These are phyloP conservation scores for Pleurotus sapidus DNA, from an alignment of 768 basidiomycete genomes.

Conservation along the genomic window DNA sequence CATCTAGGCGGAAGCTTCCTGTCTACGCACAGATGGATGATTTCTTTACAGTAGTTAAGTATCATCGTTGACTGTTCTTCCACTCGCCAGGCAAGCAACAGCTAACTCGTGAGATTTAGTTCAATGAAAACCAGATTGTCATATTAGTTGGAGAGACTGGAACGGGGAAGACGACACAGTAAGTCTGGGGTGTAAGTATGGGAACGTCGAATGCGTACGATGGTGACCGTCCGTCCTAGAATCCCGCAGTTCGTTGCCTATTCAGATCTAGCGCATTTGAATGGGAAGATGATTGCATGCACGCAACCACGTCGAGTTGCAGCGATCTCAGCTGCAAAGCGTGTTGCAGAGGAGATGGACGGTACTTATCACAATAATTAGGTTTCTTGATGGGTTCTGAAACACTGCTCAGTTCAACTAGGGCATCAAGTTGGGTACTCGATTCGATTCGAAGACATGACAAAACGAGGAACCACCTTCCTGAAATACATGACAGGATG, in stretches of 20 bases:
- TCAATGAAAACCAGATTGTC: slow-evolving; percentile 78
- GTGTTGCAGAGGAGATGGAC: slow-evolving; percentile 99
- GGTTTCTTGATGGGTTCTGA: not conserved
- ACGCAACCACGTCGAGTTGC: slow-evolving; percentile 96
- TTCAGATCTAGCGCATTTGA: slow-evolving; percentile 87
- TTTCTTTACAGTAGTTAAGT: slow-evolving; percentile 83
- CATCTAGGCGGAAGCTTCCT: slow-evolving; percentile 82
- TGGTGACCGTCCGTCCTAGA: slow-evolving; percentile 35
- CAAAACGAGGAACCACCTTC: slow-evolving; percentile 84
- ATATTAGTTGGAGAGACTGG: slow-evolving; percentile 94
- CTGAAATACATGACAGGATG: slow-evolving; percentile 99
- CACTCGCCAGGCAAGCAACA: not conserved
- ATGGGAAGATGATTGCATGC: slow-evolving; percentile 89
- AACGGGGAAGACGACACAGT: slow-evolving; percentile 95
- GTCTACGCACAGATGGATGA: slow-evolving; percentile 93
- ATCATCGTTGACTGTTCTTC: not conserved
- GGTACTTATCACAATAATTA: slow-evolving; percentile 37
- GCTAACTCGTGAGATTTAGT: slow-evolving; percentile 39
- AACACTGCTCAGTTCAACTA: slow-evolving; percentile 62
- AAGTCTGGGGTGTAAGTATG: slow-evolving; percentile 24
- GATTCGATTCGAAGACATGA: slow-evolving; percentile 98
- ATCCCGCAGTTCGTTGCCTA: slow-evolving; percentile 96
- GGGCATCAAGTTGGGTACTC: slow-evolving; percentile 37
- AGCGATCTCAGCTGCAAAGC: slow-evolving; percentile 96
- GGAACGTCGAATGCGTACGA: not conserved